Conservation (phyloP, 169 alveolate species). For the Eimeria necatrix region DNA sequence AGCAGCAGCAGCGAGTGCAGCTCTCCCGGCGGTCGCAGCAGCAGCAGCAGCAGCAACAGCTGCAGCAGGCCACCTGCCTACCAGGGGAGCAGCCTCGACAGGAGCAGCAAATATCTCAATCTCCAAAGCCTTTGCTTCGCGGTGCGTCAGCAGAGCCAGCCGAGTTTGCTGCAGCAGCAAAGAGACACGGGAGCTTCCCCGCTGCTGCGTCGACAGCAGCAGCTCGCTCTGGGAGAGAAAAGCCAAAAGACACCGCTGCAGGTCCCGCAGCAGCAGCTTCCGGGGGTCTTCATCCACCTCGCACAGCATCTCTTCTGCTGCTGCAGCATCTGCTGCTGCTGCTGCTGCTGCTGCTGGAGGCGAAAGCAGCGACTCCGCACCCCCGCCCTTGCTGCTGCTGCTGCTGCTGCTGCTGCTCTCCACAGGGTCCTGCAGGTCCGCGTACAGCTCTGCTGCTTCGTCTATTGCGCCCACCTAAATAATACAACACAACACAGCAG, state of each 20-base stretch:
- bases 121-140: slow-evolving; percentile 2
- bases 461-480: background rate
- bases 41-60: too few species aligned
- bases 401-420: slow-evolving; percentile 36
- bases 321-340: slow-evolving; percentile 2
- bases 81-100: slow-evolving; percentile 75
- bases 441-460: slow-evolving; percentile 8
- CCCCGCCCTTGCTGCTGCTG: background rate
- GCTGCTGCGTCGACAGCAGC: slow-evolving; percentile 73
- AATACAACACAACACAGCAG: too few species aligned
- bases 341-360: slow-evolving; percentile 33
- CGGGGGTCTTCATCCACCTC: slow-evolving; percentile 57
- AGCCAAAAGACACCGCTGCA: slow-evolving; percentile 54
- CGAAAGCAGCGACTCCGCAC: background rate
- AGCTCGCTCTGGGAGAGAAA: slow-evolving; percentile 68
- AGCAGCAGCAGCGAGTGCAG: too few species aligned
- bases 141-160: slow-evolving; percentile 50
- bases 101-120: background rate
- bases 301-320: background rate
- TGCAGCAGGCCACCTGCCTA: too few species aligned
- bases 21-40: too few species aligned
- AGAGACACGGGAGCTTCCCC: background rate
- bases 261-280: slow-evolving; percentile 72
- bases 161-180: slow-evolving; percentile 60
- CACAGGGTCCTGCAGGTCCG: slow-evolving; percentile 35